A percentile compares a stretch with the other conserved stretches of the same genome.
phyloP scores from a whole-genome alignment of 805 yeast species.

The Isabelozyma heimii region DNA sequence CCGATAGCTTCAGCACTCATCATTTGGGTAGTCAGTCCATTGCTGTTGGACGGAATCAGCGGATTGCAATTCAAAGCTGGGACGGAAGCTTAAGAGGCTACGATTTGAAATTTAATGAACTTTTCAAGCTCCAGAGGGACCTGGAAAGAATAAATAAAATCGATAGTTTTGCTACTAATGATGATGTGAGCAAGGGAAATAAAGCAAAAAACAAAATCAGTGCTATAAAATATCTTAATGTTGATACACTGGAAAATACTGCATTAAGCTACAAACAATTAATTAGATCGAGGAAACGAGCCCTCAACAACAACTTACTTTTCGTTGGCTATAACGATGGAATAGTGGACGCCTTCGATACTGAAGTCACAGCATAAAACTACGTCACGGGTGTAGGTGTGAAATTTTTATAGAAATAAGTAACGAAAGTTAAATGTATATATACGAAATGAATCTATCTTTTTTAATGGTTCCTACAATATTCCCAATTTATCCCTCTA shows the following conservation, averaged over 20 bases:
- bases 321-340: conserved; percentile 59
- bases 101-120: conserved; percentile 2
- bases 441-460: neutral
- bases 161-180: conserved; percentile 4
- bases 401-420: neutral
- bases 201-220: conserved; percentile 3
- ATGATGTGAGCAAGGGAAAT: conserved; percentile 3
- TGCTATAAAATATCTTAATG: conserved; percentile 1
- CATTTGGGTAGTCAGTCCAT: conserved; percentile 20
- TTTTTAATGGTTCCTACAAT: neutral
- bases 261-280: conserved; percentile 7
- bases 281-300: conserved; percentile 9
- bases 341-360: conserved; percentile 36
- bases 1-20: conserved; percentile 7
- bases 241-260: neutral
- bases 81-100: conserved; percentile 43
- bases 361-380: neutral
- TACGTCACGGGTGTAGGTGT: neutral
- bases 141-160: conserved; percentile 7
- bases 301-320: conserved; percentile 21
- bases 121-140: conserved; percentile 8
- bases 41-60: conserved; percentile 17
- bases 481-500: neutral
- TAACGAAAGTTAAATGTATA: neutral
- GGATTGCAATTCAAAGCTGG: conserved; percentile 44